Conservation (phyloP, 2,329 filamentous ascomycete species). For the Stagonosporopsis tanaceti region DNA sequence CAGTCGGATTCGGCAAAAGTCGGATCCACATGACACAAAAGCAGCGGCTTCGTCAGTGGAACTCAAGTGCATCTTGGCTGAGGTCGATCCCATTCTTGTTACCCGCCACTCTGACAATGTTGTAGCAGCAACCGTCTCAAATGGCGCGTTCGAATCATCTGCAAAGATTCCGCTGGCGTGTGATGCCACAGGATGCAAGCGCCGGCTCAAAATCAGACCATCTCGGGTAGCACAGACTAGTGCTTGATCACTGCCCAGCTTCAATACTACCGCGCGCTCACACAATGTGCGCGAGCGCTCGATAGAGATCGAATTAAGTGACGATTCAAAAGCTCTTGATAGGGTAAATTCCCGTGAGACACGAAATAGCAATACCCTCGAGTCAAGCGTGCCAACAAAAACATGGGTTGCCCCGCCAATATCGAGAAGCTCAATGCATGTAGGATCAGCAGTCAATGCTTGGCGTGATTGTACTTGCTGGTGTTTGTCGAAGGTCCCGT, state of each 20-base stretch:
- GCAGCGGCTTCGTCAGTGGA: conserved; percentile 36
- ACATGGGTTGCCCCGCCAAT: conserved; percentile 29
- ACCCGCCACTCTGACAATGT: conserved; percentile 17
- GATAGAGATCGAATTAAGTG: conserved; percentile 10
- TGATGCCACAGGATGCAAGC: not conserved
- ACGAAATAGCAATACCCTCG: conserved; percentile 33
- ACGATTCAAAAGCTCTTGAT: conserved; percentile 20
- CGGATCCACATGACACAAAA: conserved; percentile 51
- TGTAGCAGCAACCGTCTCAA: not conserved
- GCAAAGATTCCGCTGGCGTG: not conserved
- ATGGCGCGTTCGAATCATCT: not conserved
- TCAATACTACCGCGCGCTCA: conserved; percentile 41
- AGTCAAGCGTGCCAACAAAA: conserved; percentile 42
- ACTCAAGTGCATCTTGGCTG: conserved; percentile 34
- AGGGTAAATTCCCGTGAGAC: conserved; percentile 20
- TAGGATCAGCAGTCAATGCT: conserved; percentile 38
- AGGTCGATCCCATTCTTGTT: conserved; percentile 38
- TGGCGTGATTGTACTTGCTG: conserved; percentile 15
- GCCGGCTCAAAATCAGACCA: conserved; percentile 38
- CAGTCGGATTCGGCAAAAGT: conserved; percentile 47
- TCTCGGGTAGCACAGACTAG: conserved; percentile 50
- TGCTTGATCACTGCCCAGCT: conserved; percentile 13
- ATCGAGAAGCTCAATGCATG: conserved; percentile 44
- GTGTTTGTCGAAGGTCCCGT: conserved; percentile 26
- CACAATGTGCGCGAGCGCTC: conserved; percentile 31